Evolutionary conservation across 2,329 filamentous ascomycete species (phyloP), one percentile per base, ranked within the genome.

Genomic region (Pseudogymnoascus sp.): DNA sequence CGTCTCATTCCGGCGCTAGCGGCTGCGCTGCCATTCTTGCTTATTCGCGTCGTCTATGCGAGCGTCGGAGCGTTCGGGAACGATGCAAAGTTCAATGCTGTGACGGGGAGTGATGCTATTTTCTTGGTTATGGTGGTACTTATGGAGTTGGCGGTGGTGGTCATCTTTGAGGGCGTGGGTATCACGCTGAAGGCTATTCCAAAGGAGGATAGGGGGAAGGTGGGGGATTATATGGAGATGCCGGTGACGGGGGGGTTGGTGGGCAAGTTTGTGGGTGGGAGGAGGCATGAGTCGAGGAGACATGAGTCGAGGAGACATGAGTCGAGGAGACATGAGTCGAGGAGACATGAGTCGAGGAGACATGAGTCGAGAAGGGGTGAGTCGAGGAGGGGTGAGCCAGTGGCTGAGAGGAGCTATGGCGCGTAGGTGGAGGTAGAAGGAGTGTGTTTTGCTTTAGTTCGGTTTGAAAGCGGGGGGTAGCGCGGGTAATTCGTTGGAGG

Each of bases 11-110:
- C 77, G 6, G 78, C 77, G 5, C 73, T 82, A 5, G 74, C 69
- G 0, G 60, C 77, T 2, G 75, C 78, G 0, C 67, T 78, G 11
- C 81, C 82, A 0, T 79, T 84, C 66, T 73, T 84, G 61, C 68
- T 80, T 3, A 74, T 83, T 8, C 77, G 82, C 25, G 68, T 84
- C 2, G 61, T 78, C 59, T 84, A 82, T 70, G 75, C 77, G 0
- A 68, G 74, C n/a, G 64, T 81, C 40, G 71, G 73, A 4, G 74
- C 74, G 16, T 83, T 81, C 69, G 66, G 74, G 21, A 65, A 73
- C 28, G 72, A 77, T 60, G 68, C 71, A 3, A 68, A 67, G 21
- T 84, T 84, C 71, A 80, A 74, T 64, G 67, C 75, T 21, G 66
- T 77, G 23, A 73, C 68, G 28, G 77, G 78, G 12, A 74, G 73